Evolutionary conservation across 192 early-diverging fungal genomes (phyloP).

Genomic region (Dissophora globulifera): DNA sequence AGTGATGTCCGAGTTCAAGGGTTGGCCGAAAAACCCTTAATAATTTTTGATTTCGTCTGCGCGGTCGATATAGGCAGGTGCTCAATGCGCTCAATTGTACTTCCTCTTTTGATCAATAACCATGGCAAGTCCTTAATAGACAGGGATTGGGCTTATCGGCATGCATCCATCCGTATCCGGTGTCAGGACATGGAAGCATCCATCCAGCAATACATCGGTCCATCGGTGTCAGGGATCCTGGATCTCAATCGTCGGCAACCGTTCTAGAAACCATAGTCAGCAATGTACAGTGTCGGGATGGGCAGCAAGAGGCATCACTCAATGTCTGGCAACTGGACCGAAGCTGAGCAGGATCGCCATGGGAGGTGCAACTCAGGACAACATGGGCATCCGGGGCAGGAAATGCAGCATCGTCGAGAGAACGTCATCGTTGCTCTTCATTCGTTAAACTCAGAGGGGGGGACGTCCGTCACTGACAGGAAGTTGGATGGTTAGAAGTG

Average conservation of each 20-base stretch:
- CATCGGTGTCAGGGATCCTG: background rate
- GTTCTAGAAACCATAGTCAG: background rate
- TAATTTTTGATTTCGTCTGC: too few relatives aligned
- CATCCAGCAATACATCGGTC: slow-evolving; percentile 30
- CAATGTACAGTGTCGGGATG: too few relatives aligned
- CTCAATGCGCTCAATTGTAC: slow-evolving; percentile 21
- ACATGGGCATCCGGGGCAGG: too few relatives aligned
- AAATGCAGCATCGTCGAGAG: too few relatives aligned
- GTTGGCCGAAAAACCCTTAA: too few relatives aligned
- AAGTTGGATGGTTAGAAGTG: too few relatives aligned
- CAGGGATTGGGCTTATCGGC: slow-evolving; percentile 8
- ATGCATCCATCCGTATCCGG: slow-evolving; percentile 11
- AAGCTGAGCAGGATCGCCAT: too few relatives aligned
- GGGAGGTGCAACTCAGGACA: too few relatives aligned
- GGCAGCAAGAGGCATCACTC: background rate
- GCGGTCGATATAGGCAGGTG: background rate
- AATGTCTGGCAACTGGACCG: background rate
- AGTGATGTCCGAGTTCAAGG: too few relatives aligned
- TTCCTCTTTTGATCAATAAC: slow-evolving; percentile 49
- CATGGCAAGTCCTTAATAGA: slow-evolving; percentile 39
- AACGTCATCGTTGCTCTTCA: too few relatives aligned
- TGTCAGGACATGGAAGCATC: slow-evolving; percentile 14
- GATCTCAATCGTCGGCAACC: background rate
- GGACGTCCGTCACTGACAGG: too few relatives aligned
- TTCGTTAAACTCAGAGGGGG: too few relatives aligned